A percentile compares a stretch with the other conserved stretches of the same genome.
Conservation (phyloP, 2,329 filamentous ascomycete genomes). For the Fusarium sp. region DNA sequence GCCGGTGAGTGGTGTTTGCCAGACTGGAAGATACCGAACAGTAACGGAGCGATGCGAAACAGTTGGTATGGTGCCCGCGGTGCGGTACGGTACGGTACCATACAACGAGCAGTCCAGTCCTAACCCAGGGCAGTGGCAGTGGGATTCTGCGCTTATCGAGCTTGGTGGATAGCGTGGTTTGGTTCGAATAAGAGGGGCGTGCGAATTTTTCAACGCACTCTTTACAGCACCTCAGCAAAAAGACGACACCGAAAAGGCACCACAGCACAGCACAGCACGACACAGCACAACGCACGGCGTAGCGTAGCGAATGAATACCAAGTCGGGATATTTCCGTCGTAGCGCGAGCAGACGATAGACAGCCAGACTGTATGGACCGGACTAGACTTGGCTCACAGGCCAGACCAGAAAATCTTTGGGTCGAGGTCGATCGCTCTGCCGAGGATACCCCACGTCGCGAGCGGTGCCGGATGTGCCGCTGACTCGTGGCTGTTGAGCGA, state of each 20-base stretch:
- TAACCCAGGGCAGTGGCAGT: constrained; percentile 47
- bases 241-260: neutral
- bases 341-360: constrained; percentile 45
- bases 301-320: constrained; percentile 29
- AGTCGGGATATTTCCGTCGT: constrained; percentile 55
- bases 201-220: constrained; percentile 41
- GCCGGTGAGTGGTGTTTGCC: constrained; percentile 20
- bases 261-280: neutral
- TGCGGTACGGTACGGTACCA: neutral
- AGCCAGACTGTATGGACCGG: constrained; percentile 7
- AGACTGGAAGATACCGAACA: constrained; percentile 42
- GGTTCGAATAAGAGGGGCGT: constrained; percentile 42
- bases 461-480: constrained; percentile 53
- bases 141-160: constrained; percentile 52
- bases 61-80: constrained; percentile 5
- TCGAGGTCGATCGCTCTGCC: constrained; percentile 49
- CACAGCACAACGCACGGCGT: neutral
- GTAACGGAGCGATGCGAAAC: constrained; percentile 33
- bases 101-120: constrained; percentile 16
- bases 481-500: constrained; percentile 50
- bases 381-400: constrained; percentile 43
- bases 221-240: constrained; percentile 1
- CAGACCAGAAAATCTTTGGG: constrained; percentile 42
- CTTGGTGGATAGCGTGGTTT: constrained; percentile 47
- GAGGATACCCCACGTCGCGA: constrained; percentile 49